These are phyloP conservation scores for Vararia minispora DNA, from an alignment of 768 basidiomycete species.

Conservation along the genomic window DNA sequence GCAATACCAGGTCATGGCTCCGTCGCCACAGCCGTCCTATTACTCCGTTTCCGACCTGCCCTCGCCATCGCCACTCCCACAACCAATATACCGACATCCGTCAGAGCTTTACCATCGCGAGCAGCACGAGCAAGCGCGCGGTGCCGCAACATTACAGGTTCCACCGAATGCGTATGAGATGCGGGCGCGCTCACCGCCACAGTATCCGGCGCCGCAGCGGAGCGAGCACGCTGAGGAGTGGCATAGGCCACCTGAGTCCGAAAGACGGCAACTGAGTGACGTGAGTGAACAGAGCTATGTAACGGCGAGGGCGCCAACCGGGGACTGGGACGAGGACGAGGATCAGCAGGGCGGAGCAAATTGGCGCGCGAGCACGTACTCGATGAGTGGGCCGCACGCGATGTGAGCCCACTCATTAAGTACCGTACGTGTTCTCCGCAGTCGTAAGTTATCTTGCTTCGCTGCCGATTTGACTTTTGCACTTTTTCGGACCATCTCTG, in stretches of 20 bases:
- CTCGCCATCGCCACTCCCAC: constrained; percentile 46
- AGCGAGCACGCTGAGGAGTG: background rate
- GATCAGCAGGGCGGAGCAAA: constrained; percentile 4
- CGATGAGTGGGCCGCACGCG: constrained; percentile 6
- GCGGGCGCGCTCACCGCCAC: constrained; percentile 23
- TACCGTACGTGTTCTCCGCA: no score
- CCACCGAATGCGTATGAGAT: constrained; percentile 27
- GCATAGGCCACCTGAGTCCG: background rate
- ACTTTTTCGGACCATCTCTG: no score
- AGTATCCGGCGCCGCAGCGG: constrained; percentile 5
- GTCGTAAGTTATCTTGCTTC: no score
- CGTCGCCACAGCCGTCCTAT: constrained; percentile 42
- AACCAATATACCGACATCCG: constrained; percentile 15
- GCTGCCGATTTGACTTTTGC: no score
- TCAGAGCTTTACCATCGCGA: constrained; percentile 20
- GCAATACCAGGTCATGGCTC: constrained; percentile 2
- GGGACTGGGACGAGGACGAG: background rate
- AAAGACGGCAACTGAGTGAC: constrained; percentile 2
- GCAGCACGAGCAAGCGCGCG: constrained; percentile 9
- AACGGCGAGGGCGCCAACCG: constrained; percentile 4
- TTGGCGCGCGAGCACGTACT: constrained; percentile 12
- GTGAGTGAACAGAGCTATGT: constrained; percentile 11
- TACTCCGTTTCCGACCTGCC: constrained; percentile 44
- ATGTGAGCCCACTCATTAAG: no score
- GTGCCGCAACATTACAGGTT: constrained; percentile 27